A percentile compares a stretch with the other conserved stretches of the same genome.
phyloP scores from a whole-genome alignment of 805 yeast genomes.

The Clavispora phyllophila region DNA sequence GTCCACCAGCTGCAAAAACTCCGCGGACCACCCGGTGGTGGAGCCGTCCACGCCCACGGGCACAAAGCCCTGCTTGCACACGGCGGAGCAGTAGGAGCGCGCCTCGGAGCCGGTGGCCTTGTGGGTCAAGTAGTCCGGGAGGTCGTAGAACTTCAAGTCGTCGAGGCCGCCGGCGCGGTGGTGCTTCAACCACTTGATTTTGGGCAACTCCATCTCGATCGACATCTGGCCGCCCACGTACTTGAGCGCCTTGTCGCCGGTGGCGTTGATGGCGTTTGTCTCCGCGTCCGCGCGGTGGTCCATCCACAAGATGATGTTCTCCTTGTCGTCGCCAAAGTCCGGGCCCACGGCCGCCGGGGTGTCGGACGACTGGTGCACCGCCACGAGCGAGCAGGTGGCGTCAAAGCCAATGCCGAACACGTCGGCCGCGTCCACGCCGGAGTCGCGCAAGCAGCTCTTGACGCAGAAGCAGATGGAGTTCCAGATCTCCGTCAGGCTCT shows the following conservation, averaged over 20 bases:
- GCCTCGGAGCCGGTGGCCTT: slow-evolving; percentile 86
- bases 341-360: slow-evolving; percentile 89
- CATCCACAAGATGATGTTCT: slow-evolving; percentile 95
- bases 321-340: slow-evolving; percentile 63
- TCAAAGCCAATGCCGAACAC: slow-evolving; percentile 92
- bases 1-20: slow-evolving; percentile 64
- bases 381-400: slow-evolving; percentile 95
- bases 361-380: slow-evolving; percentile 57
- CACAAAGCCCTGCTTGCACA: slow-evolving; percentile 92
- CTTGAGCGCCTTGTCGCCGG: slow-evolving; percentile 72
- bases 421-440: slow-evolving; percentile 60
- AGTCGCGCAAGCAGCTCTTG: slow-evolving; percentile 64
- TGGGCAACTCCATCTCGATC: slow-evolving; percentile 97
- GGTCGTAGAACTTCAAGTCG: slow-evolving; percentile 80
- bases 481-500: slow-evolving; percentile 91
- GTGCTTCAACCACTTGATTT: slow-evolving; percentile 92
- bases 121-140: slow-evolving; percentile 88
- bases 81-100: slow-evolving; percentile 83
- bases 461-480: slow-evolving; percentile 79
- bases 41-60: slow-evolving; percentile 91
- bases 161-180: slow-evolving; percentile 60
- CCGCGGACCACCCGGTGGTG: slow-evolving; percentile 82
- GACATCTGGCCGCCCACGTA: slow-evolving; percentile 98
- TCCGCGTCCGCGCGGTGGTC: slow-evolving; percentile 90
- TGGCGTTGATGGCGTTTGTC: slow-evolving; percentile 73